Percentiles rank a stretch among this genome's conserved stretches.
These are phyloP conservation scores for Pistacia integerrima DNA, from an alignment of 345 rosid species.

Conservation along the genomic window DNA sequence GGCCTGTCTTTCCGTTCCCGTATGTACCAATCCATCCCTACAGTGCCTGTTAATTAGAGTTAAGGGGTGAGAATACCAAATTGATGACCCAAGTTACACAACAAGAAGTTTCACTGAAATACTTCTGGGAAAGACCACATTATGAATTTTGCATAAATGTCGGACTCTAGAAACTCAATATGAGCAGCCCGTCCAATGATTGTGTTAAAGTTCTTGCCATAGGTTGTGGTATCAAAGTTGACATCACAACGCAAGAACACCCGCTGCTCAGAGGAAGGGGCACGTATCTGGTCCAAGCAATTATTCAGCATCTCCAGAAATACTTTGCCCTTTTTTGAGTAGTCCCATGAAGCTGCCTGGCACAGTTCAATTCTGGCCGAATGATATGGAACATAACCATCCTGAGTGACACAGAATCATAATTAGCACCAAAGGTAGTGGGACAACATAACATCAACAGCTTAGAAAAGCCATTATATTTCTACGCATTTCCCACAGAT, in stretches of 20 bases:
- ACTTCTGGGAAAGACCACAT: constrained; percentile 94
- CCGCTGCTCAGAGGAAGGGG: constrained; percentile 58
- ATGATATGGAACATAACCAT: constrained; percentile 98
- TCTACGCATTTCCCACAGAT: not conserved
- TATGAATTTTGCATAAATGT: constrained; percentile 75
- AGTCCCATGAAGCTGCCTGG: constrained; percentile 74
- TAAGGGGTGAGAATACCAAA: not conserved
- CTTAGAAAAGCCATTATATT: not conserved
- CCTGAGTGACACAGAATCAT: constrained; percentile 47
- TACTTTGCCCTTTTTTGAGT: constrained; percentile 72
- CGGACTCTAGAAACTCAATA: constrained; percentile 90
- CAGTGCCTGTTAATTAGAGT: not conserved
- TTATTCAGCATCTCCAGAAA: constrained; percentile 91
- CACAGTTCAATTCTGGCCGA: constrained; percentile 90
- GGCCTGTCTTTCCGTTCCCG: constrained; percentile 5
- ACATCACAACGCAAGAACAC: constrained; percentile 92
- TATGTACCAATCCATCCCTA: not conserved
- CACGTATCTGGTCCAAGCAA: constrained; percentile 93
- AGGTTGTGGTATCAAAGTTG: constrained; percentile 72
- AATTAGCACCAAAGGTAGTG: not conserved
- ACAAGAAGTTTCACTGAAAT: constrained; percentile 42
- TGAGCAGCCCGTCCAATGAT: constrained; percentile 96
- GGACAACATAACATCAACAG: not conserved
- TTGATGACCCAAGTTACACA: not conserved
- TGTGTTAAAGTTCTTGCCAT: constrained; percentile 81